phyloP scores from a whole-genome alignment of 2,329 filamentous ascomycete species.

The Fusarium udum region DNA sequence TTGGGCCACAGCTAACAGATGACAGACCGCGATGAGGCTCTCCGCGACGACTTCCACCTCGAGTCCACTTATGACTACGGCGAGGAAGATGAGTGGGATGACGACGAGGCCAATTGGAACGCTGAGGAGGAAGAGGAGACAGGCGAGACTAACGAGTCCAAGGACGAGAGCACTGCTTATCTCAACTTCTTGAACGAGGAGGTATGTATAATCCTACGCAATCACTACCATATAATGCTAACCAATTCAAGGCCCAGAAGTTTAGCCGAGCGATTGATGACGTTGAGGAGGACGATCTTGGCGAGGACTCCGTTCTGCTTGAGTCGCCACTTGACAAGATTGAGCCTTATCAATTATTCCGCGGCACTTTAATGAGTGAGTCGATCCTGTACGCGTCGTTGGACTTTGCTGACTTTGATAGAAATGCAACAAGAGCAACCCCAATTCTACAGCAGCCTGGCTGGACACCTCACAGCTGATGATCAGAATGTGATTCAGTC shows the following conservation, averaged over 20 bases:
- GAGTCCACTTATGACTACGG: constrained; percentile 72
- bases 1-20: constrained; percentile 39
- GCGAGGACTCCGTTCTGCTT: constrained; percentile 90
- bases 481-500: constrained; percentile 84
- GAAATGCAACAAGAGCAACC: constrained; percentile 91
- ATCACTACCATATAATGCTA: constrained; percentile 20
- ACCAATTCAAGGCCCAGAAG: constrained; percentile 75
- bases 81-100: constrained; percentile 83
- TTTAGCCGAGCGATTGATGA: constrained; percentile 76
- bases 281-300: constrained; percentile 84
- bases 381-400: constrained; percentile 34
- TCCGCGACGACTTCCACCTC: constrained; percentile 85
- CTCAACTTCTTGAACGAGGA: constrained; percentile 96
- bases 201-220: constrained; percentile 55
- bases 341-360: constrained; percentile 92
- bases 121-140: constrained; percentile 75
- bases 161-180: constrained; percentile 93
- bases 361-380: constrained; percentile 82
- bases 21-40: constrained; percentile 85
- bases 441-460: constrained; percentile 84
- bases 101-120: constrained; percentile 84
- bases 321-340: constrained; percentile 96
- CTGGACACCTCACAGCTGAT: constrained; percentile 78
- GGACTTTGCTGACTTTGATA: constrained; percentile 52
- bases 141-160: constrained; percentile 72